These are phyloP conservation scores for Neurospora intermedia DNA, from an alignment of 495 filamentous ascomycete species.

Conservation along the genomic window DNA sequence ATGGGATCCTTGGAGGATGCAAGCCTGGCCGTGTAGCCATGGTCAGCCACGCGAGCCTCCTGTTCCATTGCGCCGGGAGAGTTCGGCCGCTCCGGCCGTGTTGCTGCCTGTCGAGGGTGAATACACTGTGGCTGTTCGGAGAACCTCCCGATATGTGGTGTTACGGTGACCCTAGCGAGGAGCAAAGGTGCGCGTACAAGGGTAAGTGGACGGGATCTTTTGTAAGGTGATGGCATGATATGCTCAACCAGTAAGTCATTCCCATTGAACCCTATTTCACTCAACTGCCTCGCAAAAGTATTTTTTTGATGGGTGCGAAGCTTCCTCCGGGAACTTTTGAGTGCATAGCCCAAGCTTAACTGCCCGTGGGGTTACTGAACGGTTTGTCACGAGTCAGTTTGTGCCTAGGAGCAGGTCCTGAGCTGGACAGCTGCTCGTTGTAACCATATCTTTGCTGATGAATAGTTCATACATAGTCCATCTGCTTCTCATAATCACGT, in stretches of 20 bases:
- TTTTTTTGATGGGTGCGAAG: not conserved
- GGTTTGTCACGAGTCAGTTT: not conserved
- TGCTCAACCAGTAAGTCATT: not conserved
- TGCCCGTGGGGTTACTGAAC: not conserved
- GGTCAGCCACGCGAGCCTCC: not conserved
- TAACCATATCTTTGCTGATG: not conserved
- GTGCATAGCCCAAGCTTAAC: not conserved
- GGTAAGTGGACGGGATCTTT: not conserved
- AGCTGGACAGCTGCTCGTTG: not conserved
- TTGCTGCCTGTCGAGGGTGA: not conserved
- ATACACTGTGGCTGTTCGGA: not conserved
- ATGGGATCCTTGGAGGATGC: not conserved
- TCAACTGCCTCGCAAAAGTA: not conserved
- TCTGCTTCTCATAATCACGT: not conserved
- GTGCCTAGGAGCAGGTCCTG: not conserved
- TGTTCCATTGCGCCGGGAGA: not conserved
- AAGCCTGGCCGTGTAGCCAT: not conserved
- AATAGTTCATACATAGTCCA: not conserved
- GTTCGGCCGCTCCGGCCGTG: not conserved
- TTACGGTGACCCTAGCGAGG: not conserved
- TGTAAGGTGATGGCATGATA: not conserved
- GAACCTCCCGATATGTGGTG: not conserved
- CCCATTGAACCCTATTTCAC: not conserved
- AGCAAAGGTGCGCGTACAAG: not conserved
- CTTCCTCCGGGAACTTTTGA: not conserved